These are phyloP conservation scores for Crepidotus variabilis DNA, from an alignment of 768 basidiomycete species.

Conservation along the genomic window DNA sequence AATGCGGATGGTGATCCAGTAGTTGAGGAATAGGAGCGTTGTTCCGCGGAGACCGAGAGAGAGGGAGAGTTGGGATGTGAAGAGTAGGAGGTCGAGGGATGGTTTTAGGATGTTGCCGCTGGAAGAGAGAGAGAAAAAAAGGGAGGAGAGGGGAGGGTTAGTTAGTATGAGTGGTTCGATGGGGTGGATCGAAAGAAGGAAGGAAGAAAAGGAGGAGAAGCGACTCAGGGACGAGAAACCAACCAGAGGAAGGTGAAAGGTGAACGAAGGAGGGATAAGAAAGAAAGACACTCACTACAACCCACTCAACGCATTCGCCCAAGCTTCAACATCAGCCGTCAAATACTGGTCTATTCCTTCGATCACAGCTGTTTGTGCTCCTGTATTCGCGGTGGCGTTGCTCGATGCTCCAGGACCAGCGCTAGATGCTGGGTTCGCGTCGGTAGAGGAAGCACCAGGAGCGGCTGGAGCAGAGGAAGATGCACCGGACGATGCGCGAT, in stretches of 20 bases:
- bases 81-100: conserved; percentile 83
- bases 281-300: conserved; percentile 67
- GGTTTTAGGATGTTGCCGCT: conserved; percentile 95
- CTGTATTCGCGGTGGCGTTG: conserved; percentile 21
- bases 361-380: conserved; percentile 19
- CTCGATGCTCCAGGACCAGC: no score
- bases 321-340: conserved; percentile 88
- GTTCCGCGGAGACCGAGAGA: conserved; percentile 88
- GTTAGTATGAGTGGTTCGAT: no score
- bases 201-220: no score
- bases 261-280: not conserved
- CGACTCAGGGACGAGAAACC: no score
- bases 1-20: conserved; percentile 82
- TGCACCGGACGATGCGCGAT: no score
- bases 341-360: conserved; percentile 90
- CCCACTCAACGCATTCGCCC: conserved; percentile 80
- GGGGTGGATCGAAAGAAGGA: no score
- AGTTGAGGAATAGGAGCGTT: conserved; percentile 73
- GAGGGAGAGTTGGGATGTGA: conserved; percentile 86
- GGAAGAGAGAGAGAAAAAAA: not conserved
- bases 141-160: not conserved
- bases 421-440: no score
- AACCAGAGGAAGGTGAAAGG: no score
- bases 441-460: no score
- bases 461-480: no score